Conservation (phyloP, 805 yeast species). For the Candida nanaspora region DNA sequence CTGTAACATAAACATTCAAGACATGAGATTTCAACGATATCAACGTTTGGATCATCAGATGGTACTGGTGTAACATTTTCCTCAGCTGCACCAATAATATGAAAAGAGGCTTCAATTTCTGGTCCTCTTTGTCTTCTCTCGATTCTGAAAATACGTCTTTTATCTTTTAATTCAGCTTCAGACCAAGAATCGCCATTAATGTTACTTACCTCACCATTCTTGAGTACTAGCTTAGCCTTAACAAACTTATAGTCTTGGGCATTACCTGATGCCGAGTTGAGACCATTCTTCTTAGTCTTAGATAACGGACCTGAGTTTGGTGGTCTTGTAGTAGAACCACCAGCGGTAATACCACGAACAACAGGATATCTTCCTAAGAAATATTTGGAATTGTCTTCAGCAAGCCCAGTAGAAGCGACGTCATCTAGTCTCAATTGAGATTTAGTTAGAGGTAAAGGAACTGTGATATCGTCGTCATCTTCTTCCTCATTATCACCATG, state of each 20-base stretch:
- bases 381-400: too few species aligned
- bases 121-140: conserved; percentile 46
- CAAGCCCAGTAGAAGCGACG: too few species aligned
- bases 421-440: conserved; percentile 6
- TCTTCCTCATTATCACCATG: background rate
- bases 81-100: conserved; percentile 43
- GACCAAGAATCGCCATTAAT: conserved; percentile 49
- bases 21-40: conserved; percentile 54
- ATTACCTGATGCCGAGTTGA: background rate
- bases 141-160: conserved; percentile 50
- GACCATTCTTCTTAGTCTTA: too few species aligned
- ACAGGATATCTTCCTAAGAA: conserved; percentile 27
- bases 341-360: conserved; percentile 51
- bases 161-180: conserved; percentile 36
- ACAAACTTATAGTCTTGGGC: conserved; percentile 22
- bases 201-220: conserved; percentile 38
- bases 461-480: conserved; percentile 1
- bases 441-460: background rate
- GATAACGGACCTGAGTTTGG: conserved; percentile 30
- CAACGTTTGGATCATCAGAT: conserved; percentile 32
- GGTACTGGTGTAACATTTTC: conserved; percentile 36
- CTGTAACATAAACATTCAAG: conserved; percentile 34
- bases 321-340: conserved; percentile 50
- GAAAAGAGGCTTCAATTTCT: conserved; percentile 39
- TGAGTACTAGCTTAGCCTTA: conserved; percentile 43